Conservation (phyloP, 805 yeast genomes). For the Wickerhamiella slavikovae region DNA sequence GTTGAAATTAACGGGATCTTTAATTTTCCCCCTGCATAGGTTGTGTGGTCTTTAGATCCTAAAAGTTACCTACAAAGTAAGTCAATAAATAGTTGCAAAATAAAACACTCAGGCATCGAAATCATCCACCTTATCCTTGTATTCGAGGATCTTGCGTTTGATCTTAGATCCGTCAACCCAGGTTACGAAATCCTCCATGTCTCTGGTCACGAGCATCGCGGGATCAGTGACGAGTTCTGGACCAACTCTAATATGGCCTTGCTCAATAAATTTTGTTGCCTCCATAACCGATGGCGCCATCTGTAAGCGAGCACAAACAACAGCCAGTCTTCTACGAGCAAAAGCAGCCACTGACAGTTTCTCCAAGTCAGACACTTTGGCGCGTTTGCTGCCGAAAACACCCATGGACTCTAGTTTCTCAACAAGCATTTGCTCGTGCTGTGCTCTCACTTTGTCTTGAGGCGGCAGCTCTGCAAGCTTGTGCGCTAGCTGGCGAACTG, state of each 20-base stretch:
- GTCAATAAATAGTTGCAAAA: neutral
- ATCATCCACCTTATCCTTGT: constrained; percentile 49
- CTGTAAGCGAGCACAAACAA: constrained; percentile 79
- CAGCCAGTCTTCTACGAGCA: constrained; percentile 82
- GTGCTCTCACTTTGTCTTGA: constrained; percentile 65
- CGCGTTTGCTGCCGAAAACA: constrained; percentile 42
- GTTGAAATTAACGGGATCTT: constrained; percentile 40
- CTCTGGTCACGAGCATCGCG: constrained; percentile 80
- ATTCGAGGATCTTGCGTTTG: constrained; percentile 69
- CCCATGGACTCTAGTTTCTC: constrained; percentile 87
- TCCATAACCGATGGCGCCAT: constrained; percentile 83
- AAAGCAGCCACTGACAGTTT: constrained; percentile 82
- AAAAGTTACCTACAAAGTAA: neutral
- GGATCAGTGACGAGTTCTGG: constrained; percentile 92
- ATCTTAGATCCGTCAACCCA: constrained; percentile 97
- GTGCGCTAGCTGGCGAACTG: constrained; percentile 69
- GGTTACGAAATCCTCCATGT: constrained; percentile 87
- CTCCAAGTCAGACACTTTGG: constrained; percentile 81
- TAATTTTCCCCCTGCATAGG: constrained; percentile 22
- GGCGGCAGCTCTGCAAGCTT: constrained; percentile 71
- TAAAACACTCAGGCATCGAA: constrained; percentile 23
- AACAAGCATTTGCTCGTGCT: constrained; percentile 70
- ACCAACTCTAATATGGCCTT: constrained; percentile 95
- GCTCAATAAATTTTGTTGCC: constrained; percentile 82
- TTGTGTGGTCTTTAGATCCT: neutral